These are phyloP conservation scores for Sanguinoderma infundibulare DNA, from an alignment of 1,284 basidiomycete species.

Conservation along the genomic window DNA sequence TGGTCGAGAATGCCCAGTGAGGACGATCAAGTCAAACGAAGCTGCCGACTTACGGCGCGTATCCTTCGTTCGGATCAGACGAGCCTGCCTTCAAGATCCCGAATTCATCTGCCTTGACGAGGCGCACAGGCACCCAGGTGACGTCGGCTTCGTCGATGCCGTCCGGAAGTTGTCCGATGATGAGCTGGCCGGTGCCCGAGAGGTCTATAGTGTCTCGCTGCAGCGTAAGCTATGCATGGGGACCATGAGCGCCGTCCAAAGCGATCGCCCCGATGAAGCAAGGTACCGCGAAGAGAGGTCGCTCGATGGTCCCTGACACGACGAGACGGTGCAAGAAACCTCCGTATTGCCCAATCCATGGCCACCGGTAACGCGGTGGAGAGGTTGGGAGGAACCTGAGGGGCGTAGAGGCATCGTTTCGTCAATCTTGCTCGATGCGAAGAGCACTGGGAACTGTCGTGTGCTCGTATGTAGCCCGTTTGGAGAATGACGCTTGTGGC, in stretches of 20 bases:
- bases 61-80: slow-evolving; percentile 41
- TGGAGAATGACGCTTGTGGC: no score
- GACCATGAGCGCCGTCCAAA: not conserved
- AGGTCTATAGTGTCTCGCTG: slow-evolving; percentile 42
- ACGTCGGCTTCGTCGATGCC: slow-evolving; percentile 42
- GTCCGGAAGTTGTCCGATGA: slow-evolving; percentile 44
- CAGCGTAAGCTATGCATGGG: slow-evolving; percentile 44
- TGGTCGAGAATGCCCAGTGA: not conserved
- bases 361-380: no score
- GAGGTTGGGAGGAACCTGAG: no score
- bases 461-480: no score
- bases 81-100: slow-evolving; percentile 41
- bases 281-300: slow-evolving; percentile 48
- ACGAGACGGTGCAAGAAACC: slow-evolving; percentile 36
- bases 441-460: no score
- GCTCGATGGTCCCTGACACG: slow-evolving; percentile 43
- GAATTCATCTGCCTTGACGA: no score
- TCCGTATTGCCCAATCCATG: no score
- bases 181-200: slow-evolving; percentile 41
- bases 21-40: not conserved
- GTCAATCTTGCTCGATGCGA: no score
- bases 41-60: slow-evolving; percentile 34
- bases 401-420: no score
- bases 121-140: slow-evolving; percentile 47
- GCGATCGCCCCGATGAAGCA: no score